Evolutionary conservation across 2,329 filamentous ascomycete species (phyloP), one percentile per base, ranked within the genome.

Genomic region (Aspergillus uvarum): DNA sequence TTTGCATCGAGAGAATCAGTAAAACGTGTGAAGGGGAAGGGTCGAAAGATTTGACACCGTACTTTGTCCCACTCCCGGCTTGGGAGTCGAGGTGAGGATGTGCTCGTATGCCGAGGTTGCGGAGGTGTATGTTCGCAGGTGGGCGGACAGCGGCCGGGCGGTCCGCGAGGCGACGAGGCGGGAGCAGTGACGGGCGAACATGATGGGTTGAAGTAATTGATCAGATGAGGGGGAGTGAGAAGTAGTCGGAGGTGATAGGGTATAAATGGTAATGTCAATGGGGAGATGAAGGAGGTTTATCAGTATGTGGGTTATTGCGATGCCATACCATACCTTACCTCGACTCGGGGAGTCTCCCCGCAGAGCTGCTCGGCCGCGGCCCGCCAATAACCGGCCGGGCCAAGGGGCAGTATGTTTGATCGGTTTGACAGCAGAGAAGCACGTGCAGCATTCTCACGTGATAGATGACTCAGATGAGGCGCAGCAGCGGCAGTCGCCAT

Each of bases 51-150:
- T 32, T 32, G 2, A 32, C 11, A 32, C 2, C 31, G 14, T 83
- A 96, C 94, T 90, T 80, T 96, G 85, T 2, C 91, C 91, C 59
- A 99, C 93, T 54, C 93, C 92, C n/a, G 91, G 89, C 76, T 89
- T 90, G 10, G 94, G 94, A 66, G 86, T 87, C 19, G 91, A 92
- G 54, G 92, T 87, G 67, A 95, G 82, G 68, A 98, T 88, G 77
- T 89, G 89, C 73, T 97, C 90, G 78, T 96, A 97, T 56, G 76
- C 77, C 60, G 77, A 69, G 50, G 72, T 72, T 59, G 74, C 74
- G 64, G 78, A 69, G 67, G 56, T 75, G 71, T 56, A 68, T 66
- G 58, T 73, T 74, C 49, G 71, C 64, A 76, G 60, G 62, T 73
- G 77, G 44, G 72, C 72, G 54, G 68, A 71, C 65, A 77, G 70